Evolutionary conservation across 1,284 basidiomycete genomes (phyloP), one percentile per base, ranked within the genome.

Genomic region (Ustilago tritici): DNA sequence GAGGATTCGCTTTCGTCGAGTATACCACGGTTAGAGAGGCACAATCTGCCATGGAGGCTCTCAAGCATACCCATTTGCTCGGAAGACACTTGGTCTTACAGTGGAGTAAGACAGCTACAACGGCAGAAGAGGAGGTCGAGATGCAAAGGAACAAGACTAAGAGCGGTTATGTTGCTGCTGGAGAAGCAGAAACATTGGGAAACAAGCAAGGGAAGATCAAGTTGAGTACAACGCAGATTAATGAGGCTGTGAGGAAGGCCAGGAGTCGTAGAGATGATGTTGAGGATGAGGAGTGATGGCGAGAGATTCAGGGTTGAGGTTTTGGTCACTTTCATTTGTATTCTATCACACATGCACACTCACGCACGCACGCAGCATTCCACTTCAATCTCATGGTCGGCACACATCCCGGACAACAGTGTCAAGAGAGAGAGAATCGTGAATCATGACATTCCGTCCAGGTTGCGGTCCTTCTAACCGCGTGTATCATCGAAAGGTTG

Each of bases 1-100:
- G 96, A 35, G 96, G 96, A 10, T 99, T 98, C 85, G 96, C 94
- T 1, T 99, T 99, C 88, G 89, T 98, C 77, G 96, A 99, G 81
- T 85, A 84, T 60, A 77, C 80, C 8, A 79, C 82, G 34, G 78
- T 74, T 2, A 61, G 82, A 5, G 84, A 85, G 63, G 84, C 84
- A 0, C 76, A 79, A 62, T 62, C 62, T 15, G 84, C 83, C 0
- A 80, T 82, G 49, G 78, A 78, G 5, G 78, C 81, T 4, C 89
- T 99, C 47, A 90, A 91, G 77, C 95, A 98, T 87, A 98, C 95
- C 0, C 97, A 99, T 89, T 91, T 99, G 81, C 91, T 99, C 9
- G 96, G 96, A 4, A 88, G 97, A 35, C 96, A 99, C 89, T 88
- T 99, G 36, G 94, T 99, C 1, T 88, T 98, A 47, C 91, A 97